A percentile compares a stretch with the other conserved stretches of the same genome.
phyloP scores from a whole-genome alignment of 2,329 filamentous ascomycete genomes.

The Penicillium vulpinum region DNA sequence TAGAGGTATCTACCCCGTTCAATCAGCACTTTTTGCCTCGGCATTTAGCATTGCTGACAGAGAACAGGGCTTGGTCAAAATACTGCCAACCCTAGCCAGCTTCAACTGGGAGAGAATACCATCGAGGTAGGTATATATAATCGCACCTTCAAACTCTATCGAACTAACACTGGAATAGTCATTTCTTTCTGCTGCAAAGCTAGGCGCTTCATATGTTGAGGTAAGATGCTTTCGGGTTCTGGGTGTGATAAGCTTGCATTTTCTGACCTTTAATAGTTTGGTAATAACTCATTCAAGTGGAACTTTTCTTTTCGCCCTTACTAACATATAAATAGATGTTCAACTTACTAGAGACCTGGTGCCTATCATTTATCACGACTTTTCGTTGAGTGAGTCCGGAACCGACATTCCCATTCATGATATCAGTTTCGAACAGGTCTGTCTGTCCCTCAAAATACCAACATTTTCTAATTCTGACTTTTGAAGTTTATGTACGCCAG shows the following conservation, averaged over 20 bases:
- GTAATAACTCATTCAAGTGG: background rate
- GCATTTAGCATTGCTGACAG: background rate
- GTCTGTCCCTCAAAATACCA: background rate
- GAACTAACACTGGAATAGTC: slow-evolving; percentile 24
- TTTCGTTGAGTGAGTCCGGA: slow-evolving; percentile 45
- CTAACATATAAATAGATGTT: slow-evolving; percentile 32
- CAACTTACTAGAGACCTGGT: slow-evolving; percentile 45
- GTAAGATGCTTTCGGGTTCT: slow-evolving; percentile 14
- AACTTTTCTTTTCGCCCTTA: background rate
- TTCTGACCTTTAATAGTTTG: background rate
- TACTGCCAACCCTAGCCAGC: slow-evolving; percentile 25
- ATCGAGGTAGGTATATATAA: slow-evolving; percentile 25
- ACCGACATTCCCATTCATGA: slow-evolving; percentile 45
- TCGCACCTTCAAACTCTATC: too few species aligned
- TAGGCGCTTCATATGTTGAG: slow-evolving; percentile 40
- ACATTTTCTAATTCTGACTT: slow-evolving; percentile 3
- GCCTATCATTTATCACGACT: slow-evolving; percentile 47
- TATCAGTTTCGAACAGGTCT: slow-evolving; percentile 40
- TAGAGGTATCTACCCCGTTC: slow-evolving; percentile 26
- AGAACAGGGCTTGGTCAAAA: slow-evolving; percentile 30
- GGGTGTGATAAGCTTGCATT: background rate
- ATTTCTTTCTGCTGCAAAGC: slow-evolving; percentile 35
- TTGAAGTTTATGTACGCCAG: slow-evolving; percentile 33
- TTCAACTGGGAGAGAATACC: slow-evolving; percentile 45
- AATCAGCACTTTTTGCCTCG: background rate